phyloP scores from a whole-genome alignment of 1,284 basidiomycete species.

The Rhizopogon parksii region DNA sequence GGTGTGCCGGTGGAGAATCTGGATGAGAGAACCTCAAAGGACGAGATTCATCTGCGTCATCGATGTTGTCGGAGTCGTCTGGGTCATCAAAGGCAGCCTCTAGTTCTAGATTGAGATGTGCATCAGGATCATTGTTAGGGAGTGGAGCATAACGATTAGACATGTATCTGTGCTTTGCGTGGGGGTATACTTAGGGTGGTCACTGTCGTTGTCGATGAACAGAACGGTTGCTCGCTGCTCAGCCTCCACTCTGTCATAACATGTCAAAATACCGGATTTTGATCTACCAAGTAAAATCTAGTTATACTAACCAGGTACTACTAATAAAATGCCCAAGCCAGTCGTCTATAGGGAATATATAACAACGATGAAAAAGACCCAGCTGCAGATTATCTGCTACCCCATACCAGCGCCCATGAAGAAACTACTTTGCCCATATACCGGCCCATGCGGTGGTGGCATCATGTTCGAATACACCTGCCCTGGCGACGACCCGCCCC shows the following conservation, averaged over 20 bases:
- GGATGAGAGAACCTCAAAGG: constrained; percentile 40
- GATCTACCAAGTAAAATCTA: too few relatives aligned
- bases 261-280: too few relatives aligned
- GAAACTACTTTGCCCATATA: constrained; percentile 1
- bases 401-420: neutral
- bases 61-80: constrained; percentile 56
- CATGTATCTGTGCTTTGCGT: constrained; percentile 34
- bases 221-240: too few relatives aligned
- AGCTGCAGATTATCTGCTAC: neutral
- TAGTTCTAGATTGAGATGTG: constrained; percentile 47
- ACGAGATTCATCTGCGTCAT: constrained; percentile 36
- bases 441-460: neutral
- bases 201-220: too few relatives aligned
- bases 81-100: constrained; percentile 73
- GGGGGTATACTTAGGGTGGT: too few relatives aligned
- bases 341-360: too few relatives aligned
- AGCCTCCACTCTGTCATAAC: too few relatives aligned
- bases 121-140: constrained; percentile 50
- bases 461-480: constrained; percentile 8
- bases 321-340: too few relatives aligned
- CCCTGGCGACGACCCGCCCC: constrained; percentile 20
- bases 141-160: constrained; percentile 65
- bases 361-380: too few relatives aligned
- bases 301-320: too few relatives aligned
- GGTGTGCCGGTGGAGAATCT: constrained; percentile 21